phyloP scores from a whole-genome alignment of 2,329 filamentous ascomycete species.

The Aspergillus bombycis region DNA sequence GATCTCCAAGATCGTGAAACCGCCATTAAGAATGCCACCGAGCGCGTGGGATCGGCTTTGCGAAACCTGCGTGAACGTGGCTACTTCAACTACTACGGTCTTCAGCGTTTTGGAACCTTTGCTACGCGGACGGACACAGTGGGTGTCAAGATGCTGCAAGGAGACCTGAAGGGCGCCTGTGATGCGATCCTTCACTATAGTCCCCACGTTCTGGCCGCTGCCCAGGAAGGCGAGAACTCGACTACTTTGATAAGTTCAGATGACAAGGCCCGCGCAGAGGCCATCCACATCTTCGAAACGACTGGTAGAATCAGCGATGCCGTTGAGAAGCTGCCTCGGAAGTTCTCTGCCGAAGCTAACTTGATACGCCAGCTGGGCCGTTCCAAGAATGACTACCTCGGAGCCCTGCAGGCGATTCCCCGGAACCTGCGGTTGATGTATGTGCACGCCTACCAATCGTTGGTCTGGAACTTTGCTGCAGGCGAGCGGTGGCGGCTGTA shows the following conservation, averaged over 20 bases:
- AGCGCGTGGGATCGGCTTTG: constrained; percentile 60
- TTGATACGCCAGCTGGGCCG: constrained; percentile 75
- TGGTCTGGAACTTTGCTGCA: constrained; percentile 87
- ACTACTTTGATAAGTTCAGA: constrained; percentile 66
- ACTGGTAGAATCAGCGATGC: constrained; percentile 63
- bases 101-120: constrained; percentile 95
- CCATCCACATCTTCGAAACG: constrained; percentile 73
- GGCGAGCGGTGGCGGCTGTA: constrained; percentile 78
- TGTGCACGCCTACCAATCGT: constrained; percentile 92
- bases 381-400: constrained; percentile 70
- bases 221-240: constrained; percentile 49
- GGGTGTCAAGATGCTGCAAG: constrained; percentile 80
- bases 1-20: constrained; percentile 50
- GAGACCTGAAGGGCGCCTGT: constrained; percentile 78
- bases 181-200: constrained; percentile 76
- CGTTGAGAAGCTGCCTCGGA: constrained; percentile 70
- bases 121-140: constrained; percentile 81
- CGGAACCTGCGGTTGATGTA: constrained; percentile 90
- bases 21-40: constrained; percentile 45
- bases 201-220: constrained; percentile 61
- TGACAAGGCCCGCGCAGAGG: constrained; percentile 76
- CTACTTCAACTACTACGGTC: constrained; percentile 96
- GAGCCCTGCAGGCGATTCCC: constrained; percentile 78
- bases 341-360: constrained; percentile 77
- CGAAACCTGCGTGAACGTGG: constrained; percentile 71